Conservation (phyloP, 2,329 filamentous ascomycete genomes). For the Talaromyces albobiverticillius region DNA sequence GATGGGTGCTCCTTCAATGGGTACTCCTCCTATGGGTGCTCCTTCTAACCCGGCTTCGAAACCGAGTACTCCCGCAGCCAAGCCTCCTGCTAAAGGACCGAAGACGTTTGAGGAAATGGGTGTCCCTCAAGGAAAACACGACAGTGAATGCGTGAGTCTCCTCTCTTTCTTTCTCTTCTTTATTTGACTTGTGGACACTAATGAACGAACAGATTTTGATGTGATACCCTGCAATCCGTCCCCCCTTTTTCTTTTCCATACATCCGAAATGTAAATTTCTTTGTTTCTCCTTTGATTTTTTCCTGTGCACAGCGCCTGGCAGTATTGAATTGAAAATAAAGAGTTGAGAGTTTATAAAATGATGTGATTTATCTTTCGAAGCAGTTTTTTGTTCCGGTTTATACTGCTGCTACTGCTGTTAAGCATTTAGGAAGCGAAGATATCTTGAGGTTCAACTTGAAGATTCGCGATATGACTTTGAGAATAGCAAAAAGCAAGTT, state of each 20-base stretch:
- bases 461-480: too few relatives aligned
- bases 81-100: constrained; percentile 66
- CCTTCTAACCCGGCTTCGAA: constrained; percentile 34
- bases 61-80: constrained; percentile 28
- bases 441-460: neutral
- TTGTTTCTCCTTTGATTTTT: neutral
- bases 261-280: constrained; percentile 16
- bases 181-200: constrained; percentile 12
- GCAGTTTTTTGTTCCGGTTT: too few relatives aligned
- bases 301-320: constrained; percentile 15
- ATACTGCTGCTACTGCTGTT: neutral
- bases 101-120: constrained; percentile 99
- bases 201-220: constrained; percentile 34
- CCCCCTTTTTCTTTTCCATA: constrained; percentile 19
- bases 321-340: constrained; percentile 12
- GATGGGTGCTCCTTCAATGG: constrained; percentile 13
- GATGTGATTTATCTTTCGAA: neutral
- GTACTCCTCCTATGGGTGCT: constrained; percentile 11
- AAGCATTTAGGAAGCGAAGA: neutral
- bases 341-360: neutral
- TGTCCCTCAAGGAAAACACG: constrained; percentile 76
- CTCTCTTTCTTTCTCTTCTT: neutral
- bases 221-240: constrained; percentile 34
- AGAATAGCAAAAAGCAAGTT: too few relatives aligned
- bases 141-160: constrained; percentile 83